Evolutionary conservation across 139 green algal species (phyloP), one percentile per base, ranked within the genome.

Genomic region (Chloropicon primus): DNA sequence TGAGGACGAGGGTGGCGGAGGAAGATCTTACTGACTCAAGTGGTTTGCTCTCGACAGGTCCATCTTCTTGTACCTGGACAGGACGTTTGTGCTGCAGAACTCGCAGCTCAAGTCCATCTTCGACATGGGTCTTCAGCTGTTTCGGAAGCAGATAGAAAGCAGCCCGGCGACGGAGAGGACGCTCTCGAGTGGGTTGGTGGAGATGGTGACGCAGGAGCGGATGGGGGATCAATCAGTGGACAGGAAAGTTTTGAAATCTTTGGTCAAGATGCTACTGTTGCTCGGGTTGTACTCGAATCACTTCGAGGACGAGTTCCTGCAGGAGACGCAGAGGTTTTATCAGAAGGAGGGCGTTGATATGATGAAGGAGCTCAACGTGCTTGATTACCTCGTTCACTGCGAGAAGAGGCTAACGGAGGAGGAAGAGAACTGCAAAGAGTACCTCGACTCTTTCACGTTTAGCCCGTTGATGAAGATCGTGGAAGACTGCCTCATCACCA

Each of bases 31-130:
- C 53, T 72, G 21, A 21, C 53, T 72, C 22, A 72, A 23, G 22
- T 23, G 53, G 53, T 21, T 21, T 23, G 21, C 21, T 22, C 21
- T 21, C 21, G 53, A 23, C 53, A 28, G 71, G 23, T 92, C 90
- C 21, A 95, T 99, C 73, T 98, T 98, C 78, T 84, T 98, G 24
- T 97, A 97, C 84, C 85, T 99, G 72, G 95, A 99, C 86, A 88
- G 95, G 75, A 94, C 92, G 1, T 92, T 96, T 72, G 93, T 97
- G 27, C 84, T 98, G 28, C 77, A 84, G 76, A 80, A 79, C 62
- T 76, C 83, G 5, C 72, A 74, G 53, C 83, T 87, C 26, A 83
- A 85, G 54, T 95, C 90, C 25, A 84, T 98, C 17, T 98, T 97
- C 83, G 95, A 99, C 74, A 93, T 97, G 86, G 94, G 94, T 0